Evolutionary conservation across 1,284 basidiomycete genomes (phyloP), one percentile per base, ranked within the genome.

Genomic region (Cystobasidium pallidum): DNA sequence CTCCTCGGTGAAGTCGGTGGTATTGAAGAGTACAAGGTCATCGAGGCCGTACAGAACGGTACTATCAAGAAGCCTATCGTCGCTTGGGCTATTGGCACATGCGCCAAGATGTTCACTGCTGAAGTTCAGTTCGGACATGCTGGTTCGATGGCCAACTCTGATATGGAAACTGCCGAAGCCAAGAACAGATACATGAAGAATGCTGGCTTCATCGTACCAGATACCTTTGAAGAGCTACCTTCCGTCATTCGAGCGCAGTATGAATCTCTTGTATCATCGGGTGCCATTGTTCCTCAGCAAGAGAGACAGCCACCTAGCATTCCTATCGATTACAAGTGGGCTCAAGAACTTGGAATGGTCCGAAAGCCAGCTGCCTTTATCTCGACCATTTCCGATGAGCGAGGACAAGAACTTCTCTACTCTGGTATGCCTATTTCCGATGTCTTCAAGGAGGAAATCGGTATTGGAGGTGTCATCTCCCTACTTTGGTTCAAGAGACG

Each of bases 281-380:
- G 94, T 65, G 80, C 83, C 55, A 88, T 98, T 81, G 82, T 84
- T 59, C 89, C 89, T 77, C 85, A 88, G 84, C 78, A 84, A 63
- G 95, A 98, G 85, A 85, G 89, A 72, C 91, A 94, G 49, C 93
- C 94, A 36, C 95, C 95, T 26, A 88, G 91, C 76, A 98, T 98
- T 81, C 95, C 95, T 32, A 95, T 98, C 92, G 95, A 99, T 85
- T 99, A 98, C 90, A 96, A 98, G 86, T 98, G 95, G 95, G 95
- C 95, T 54, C 82, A 85, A 85, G 95, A 98, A 84, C 89, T 98
- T 73, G 95, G 95, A 73, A 89, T 98, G 82, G 94, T 99, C 82
- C 90, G 95, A 81, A 98, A 98, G 85, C 95, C 95, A 49, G 94
- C 95, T 54, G 94, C 95, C 15, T 99, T 99, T 86, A 98, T 99